Evolutionary conservation across 257 asterid species (phyloP).

Genomic region (Thymus quinquecostatus): DNA sequence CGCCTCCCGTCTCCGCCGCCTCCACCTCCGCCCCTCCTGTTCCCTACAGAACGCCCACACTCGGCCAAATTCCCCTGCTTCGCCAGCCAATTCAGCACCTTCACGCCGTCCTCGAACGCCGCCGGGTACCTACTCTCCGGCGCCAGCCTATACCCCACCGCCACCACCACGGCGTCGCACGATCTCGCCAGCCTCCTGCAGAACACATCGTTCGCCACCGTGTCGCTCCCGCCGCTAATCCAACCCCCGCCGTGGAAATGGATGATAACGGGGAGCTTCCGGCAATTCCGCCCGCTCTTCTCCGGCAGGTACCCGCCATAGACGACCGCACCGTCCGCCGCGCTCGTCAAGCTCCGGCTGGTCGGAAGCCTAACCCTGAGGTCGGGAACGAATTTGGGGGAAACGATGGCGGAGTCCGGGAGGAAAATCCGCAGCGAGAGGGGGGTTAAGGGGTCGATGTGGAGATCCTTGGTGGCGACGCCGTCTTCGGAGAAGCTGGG

Average conservation of each 20-base stretch:
- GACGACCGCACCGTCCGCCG: slow-evolving; percentile 37
- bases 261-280: slow-evolving; percentile 75
- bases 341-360: slow-evolving; percentile 18
- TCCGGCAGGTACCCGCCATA: slow-evolving; percentile 80
- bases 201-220: slow-evolving; percentile 67
- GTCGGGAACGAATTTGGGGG: slow-evolving; percentile 44
- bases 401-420: slow-evolving; percentile 58
- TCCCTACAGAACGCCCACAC: slow-evolving; percentile 48
- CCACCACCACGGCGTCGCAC: slow-evolving; percentile 83
- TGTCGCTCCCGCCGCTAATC: slow-evolving; percentile 76
- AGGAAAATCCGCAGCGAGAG: slow-evolving; percentile 76
- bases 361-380: slow-evolving; percentile 41
- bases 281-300: slow-evolving; percentile 44
- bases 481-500: slow-evolving; percentile 72
- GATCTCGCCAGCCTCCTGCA: slow-evolving; percentile 73
- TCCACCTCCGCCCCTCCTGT: slow-evolving; percentile 43
- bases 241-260: slow-evolving; percentile 94
- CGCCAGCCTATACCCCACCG: slow-evolving; percentile 87
- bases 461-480: slow-evolving; percentile 86
- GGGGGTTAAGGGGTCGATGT: slow-evolving; percentile 65
- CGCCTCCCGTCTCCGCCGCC: slow-evolving; percentile 53
- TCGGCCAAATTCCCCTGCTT: slow-evolving; percentile 81
- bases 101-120: slow-evolving; percentile 85
- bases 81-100: slow-evolving; percentile 75
- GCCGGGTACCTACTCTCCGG: slow-evolving; percentile 88